Base-by-base conservation (phyloP, 2,329 filamentous ascomycete species). In the Ceratocystis diversiconidia region DNA sequence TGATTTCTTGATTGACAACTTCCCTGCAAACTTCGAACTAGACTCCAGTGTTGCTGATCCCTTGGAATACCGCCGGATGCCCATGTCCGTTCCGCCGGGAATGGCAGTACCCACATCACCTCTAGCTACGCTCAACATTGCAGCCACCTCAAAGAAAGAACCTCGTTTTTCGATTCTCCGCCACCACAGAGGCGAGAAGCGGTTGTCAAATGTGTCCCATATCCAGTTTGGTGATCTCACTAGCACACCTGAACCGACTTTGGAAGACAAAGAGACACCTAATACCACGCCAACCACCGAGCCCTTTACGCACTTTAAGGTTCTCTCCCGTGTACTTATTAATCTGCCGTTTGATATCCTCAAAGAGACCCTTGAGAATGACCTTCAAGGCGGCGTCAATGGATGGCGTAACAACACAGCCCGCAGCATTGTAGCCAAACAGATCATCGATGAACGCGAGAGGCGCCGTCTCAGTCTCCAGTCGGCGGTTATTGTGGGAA, bases 181-280 rank as follows among this genome's bases (percentile, higher is more conserved):
- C 6, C 57, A 60, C 12, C 43, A 65, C 22, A 65, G 66, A 59
- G 46, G 44, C 8, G 57, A 68, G 15, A 65, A 64, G 44, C 59
- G 73, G 71, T 62, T 72, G 71, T 6, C 78, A 75, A 63, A 74
- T 83, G 62, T 79, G 80, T 61, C 74, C 68, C 80, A 79, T 68
- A 89, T 90, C 63, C 83, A 85, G 68, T 90, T 90, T 70, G 87
- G 87, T n/a, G 86, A 89, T 69, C 75, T 86, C 22, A 76, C 82
- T 70, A 72, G 70, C 50, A 72, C 70, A 22, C 70, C 70, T 5
- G 67, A 61, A 15, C 44, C 55, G 10, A 43, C n/a, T 36, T 15
- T 25, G 6, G 30, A 64, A 19, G 46, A 41, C 46, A 62, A 52
- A 17, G 46, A 64, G 46, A 41, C 28, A 70, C 6, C 65, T 22